Base-by-base conservation (phyloP, 2,329 filamentous ascomycete species). In the Phialophora chinensis region DNA sequence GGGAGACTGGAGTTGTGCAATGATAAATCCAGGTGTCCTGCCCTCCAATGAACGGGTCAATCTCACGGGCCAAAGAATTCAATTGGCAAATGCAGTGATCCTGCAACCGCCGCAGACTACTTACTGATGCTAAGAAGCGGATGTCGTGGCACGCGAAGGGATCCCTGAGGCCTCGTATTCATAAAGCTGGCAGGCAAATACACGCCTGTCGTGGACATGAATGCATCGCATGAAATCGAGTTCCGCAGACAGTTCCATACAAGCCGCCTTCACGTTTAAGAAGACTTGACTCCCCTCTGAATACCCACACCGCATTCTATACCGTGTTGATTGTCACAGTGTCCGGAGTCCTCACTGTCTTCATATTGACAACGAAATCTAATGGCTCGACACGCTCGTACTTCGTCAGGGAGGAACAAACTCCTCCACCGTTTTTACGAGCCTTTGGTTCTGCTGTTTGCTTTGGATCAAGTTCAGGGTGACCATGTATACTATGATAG, bases 361-460 rank as follows among this genome's bases (percentile, higher is more conserved):
- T 49, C 20, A 20, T 23, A n/a, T 20, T 17, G 42, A 17, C 14
- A 17, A 2, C 20, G 44, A 49, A 20, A 20, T 2, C 17, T n/a
- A 49, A 49, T 49, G 44, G 17, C 20, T 11, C 17, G 14, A 49
- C 1, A 7, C 17, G 44, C 44, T 20, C 5, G 44, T 7, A 49
- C 54, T 17, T 42, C 17, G 14, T 49, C 44, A 1, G 14, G 38
- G 33, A 50, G n/a, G 23, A 50, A 60, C 17, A 49, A 50, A 52
- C 63, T 75, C 12, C 65, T 71, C 3, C 62, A 65, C 56, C 75
- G 77, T 11, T 79, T 81, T 62, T 80, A 78, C 56, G 79, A 81
- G 69, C 75, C 77, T 25, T 66, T 81, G 11, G 71, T 78, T 11
- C 62, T 81, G 6, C 72, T 79, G 11, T 49, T 60, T 6, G 71